Conservation (phyloP, 179 eudicot genomes). For the Heliamphora pulchella region DNA sequence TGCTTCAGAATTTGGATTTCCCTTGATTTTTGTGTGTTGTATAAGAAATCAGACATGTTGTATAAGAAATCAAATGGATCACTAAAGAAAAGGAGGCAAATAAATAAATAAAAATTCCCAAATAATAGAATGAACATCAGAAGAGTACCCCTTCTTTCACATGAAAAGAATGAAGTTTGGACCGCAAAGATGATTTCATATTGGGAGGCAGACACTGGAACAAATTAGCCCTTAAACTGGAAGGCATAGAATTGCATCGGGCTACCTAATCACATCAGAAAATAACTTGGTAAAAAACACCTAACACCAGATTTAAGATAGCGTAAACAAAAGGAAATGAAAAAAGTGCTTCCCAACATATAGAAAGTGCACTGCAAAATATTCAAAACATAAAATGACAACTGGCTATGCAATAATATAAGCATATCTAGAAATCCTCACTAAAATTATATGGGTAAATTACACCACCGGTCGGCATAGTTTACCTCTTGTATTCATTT, state of each 20-base stretch:
- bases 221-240: conserved; percentile 55
- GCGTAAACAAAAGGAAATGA: background rate
- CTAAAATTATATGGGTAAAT: too few relatives aligned
- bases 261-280: conserved; percentile 51
- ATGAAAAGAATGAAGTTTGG: conserved; percentile 62
- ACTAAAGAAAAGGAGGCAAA: background rate
- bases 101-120: background rate
- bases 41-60: too few relatives aligned
- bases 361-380: background rate
- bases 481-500: too few relatives aligned
- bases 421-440: too few relatives aligned
- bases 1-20: background rate
- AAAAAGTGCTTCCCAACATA: background rate
- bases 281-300: conserved; percentile 1
- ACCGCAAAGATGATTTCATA: conserved; percentile 57
- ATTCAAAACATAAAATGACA: background rate
- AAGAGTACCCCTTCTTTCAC: conserved; percentile 61
- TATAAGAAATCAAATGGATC: background rate
- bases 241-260: conserved; percentile 60
- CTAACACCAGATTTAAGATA: background rate
- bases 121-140: conserved; percentile 1
- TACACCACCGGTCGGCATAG: too few relatives aligned
- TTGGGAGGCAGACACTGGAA: conserved; percentile 84
- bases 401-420: too few relatives aligned
- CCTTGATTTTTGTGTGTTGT: background rate